Conservation (phyloP, 2,329 filamentous ascomycete genomes). For the Lasiodiplodia theobromae region DNA sequence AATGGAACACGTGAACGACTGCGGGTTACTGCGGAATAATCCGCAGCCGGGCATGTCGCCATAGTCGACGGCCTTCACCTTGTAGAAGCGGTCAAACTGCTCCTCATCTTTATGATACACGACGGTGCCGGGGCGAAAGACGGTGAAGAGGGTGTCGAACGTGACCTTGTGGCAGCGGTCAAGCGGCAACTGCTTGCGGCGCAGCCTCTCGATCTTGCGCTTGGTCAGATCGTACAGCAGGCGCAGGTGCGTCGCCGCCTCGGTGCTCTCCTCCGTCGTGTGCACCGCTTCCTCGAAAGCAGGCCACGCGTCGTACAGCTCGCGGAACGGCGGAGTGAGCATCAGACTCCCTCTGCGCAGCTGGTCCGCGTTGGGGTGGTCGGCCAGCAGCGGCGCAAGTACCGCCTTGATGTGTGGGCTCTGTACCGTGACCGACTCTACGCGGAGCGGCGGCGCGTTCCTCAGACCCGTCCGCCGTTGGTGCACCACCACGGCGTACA, state of each 20-base stretch:
- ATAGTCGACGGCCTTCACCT: not conserved
- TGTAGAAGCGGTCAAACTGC: not conserved
- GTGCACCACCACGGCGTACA: not conserved
- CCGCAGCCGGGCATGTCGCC: too few relatives aligned
- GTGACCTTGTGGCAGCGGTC: not conserved
- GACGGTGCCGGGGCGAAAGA: not conserved
- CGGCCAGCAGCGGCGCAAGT: not conserved
- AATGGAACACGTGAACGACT: not conserved
- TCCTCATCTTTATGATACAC: not conserved
- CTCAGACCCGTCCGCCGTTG: not conserved
- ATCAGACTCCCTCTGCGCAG: not conserved
- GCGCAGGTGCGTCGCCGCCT: not conserved
- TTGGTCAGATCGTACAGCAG: not conserved
- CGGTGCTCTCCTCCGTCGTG: too few relatives aligned
- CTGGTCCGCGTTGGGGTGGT: not conserved
- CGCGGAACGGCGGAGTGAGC: not conserved
- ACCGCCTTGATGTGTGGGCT: constrained; percentile 15
- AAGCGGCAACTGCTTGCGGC: not conserved
- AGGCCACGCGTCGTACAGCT: constrained; percentile 1
- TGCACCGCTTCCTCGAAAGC: not conserved
- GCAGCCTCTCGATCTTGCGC: not conserved
- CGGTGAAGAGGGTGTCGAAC: not conserved
- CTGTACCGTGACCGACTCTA: not conserved
- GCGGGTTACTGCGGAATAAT: too few relatives aligned
- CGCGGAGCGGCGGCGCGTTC: not conserved